These are phyloP conservation scores for Paecilomyces sp. DNA, from an alignment of 2,329 filamentous ascomycete species.

Conservation along the genomic window DNA sequence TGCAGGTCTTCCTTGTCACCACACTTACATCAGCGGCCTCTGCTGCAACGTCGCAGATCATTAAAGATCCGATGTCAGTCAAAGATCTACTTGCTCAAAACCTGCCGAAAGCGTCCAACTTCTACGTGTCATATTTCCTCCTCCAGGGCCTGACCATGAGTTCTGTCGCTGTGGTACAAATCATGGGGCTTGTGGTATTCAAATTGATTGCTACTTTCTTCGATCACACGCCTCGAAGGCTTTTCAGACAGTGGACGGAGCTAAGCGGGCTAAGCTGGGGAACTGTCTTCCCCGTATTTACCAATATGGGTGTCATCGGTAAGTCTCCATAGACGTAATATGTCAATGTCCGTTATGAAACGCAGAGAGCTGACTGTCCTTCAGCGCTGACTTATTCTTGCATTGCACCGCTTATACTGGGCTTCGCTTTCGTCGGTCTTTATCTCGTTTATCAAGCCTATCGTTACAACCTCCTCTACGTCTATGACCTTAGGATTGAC, in stretches of 20 bases:
- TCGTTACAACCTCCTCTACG: conserved; percentile 84
- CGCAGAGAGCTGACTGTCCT: conserved; percentile 5
- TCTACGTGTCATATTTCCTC: conserved; percentile 92
- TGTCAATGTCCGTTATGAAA: not conserved
- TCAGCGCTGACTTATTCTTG: conserved; percentile 78
- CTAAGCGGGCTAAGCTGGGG: conserved; percentile 77
- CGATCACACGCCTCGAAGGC: conserved; percentile 62
- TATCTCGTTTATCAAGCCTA: conserved; percentile 78
- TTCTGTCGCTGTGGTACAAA: conserved; percentile 64
- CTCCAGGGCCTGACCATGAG: conserved; percentile 79
- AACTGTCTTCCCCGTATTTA: conserved; percentile 67
- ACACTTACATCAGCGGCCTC: conserved; percentile 78
- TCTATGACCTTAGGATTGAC: conserved; percentile 72
- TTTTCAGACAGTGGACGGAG: conserved; percentile 68
- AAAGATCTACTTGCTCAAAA: conserved; percentile 64
- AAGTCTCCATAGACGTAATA: conserved; percentile 20
- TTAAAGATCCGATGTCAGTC: conserved; percentile 55
- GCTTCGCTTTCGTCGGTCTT: conserved; percentile 73
- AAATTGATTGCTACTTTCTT: conserved; percentile 66
- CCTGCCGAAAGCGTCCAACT: conserved; percentile 81
- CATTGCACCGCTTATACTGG: conserved; percentile 77
- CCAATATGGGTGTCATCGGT: conserved; percentile 78
- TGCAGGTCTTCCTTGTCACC: conserved; percentile 85
- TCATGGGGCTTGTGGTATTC: conserved; percentile 64
- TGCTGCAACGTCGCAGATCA: conserved; percentile 58